Conservation (phyloP, 768 basidiomycete species). For the Lentinus brumalis region DNA sequence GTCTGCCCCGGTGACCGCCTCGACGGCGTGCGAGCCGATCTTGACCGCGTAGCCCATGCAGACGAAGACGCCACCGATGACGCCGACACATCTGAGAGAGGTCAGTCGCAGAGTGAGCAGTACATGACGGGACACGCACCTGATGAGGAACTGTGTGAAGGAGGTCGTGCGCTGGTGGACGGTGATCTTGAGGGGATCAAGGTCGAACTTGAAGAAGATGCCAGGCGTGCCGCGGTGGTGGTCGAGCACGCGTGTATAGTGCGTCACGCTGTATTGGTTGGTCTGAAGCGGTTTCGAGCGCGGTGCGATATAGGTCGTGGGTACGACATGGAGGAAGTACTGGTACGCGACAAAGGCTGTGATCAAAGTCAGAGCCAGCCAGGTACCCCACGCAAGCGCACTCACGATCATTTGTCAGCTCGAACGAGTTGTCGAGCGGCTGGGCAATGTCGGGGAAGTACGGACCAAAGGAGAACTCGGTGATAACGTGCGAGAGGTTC, state of each 20-base stretch:
- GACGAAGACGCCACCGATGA: conserved; percentile 89
- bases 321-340: conserved; percentile 94
- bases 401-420: conserved; percentile 71
- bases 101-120: not conserved
- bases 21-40: conserved; percentile 56
- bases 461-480: conserved; percentile 96
- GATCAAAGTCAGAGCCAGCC: not conserved
- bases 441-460: conserved; percentile 95
- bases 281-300: conserved; percentile 66
- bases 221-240: conserved; percentile 85
- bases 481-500: conserved; percentile 96
- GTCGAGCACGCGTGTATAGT: conserved; percentile 76
- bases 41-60: conserved; percentile 79
- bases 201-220: conserved; percentile 98
- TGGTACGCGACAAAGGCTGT: conserved; percentile 89
- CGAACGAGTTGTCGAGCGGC: conserved; percentile 89
- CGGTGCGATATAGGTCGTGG: conserved; percentile 87
- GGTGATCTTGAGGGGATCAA: conserved; percentile 86
- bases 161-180: conserved; percentile 90
- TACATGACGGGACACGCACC: conserved; percentile 35
- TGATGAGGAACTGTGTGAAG: conserved; percentile 79
- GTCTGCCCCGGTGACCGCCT: conserved; percentile 58
- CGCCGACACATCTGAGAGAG: conserved; percentile 69
- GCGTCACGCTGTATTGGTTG: conserved; percentile 92
- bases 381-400: no score